Evolutionary conservation across 2,329 filamentous ascomycete species (phyloP).

Genomic region (Fusarium torulosum): DNA sequence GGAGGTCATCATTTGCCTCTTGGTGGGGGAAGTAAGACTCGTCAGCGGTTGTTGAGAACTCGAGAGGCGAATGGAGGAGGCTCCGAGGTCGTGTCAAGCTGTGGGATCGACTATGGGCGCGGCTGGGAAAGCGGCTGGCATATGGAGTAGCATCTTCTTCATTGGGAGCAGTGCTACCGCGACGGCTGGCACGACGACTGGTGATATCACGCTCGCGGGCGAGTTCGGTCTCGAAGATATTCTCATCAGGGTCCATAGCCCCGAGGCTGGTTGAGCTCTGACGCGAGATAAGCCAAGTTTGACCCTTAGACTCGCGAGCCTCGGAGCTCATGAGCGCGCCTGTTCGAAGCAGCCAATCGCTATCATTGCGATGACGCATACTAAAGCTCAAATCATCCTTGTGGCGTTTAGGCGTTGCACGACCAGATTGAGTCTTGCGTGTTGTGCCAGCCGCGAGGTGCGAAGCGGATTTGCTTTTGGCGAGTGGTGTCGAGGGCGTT

Average conservation of each 20-base stretch:
- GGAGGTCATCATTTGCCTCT: slow-evolving; percentile 52
- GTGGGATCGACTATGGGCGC: slow-evolving; percentile 54
- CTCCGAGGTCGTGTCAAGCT: slow-evolving; percentile 54
- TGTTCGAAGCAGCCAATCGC: slow-evolving; percentile 74
- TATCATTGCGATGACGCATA: slow-evolving; percentile 60
- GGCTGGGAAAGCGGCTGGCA: slow-evolving; percentile 63
- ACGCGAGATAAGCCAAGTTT: slow-evolving; percentile 75
- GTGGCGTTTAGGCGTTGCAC: slow-evolving; percentile 53
- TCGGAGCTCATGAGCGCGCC: slow-evolving; percentile 72
- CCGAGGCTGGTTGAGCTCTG: slow-evolving; percentile 73
- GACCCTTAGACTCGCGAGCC: slow-evolving; percentile 75
- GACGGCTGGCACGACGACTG: slow-evolving; percentile 63
- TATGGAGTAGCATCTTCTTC: slow-evolving; percentile 54
- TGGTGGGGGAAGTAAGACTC: slow-evolving; percentile 46
- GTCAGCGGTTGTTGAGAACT: slow-evolving; percentile 49
- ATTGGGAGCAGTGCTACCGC: slow-evolving; percentile 58
- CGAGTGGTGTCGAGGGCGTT: slow-evolving; percentile 58
- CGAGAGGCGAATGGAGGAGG: slow-evolving; percentile 60
- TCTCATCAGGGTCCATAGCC: slow-evolving; percentile 65
- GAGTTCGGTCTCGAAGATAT: slow-evolving; percentile 64
- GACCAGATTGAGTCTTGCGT: slow-evolving; percentile 48
- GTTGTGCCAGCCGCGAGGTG: slow-evolving; percentile 58
- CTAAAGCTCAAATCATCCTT: slow-evolving; percentile 49
- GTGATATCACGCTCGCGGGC: slow-evolving; percentile 63
- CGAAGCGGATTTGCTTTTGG: slow-evolving; percentile 74